These are phyloP conservation scores for Raffaelea albimanens DNA, from an alignment of 2,329 filamentous ascomycete genomes.

Conservation along the genomic window DNA sequence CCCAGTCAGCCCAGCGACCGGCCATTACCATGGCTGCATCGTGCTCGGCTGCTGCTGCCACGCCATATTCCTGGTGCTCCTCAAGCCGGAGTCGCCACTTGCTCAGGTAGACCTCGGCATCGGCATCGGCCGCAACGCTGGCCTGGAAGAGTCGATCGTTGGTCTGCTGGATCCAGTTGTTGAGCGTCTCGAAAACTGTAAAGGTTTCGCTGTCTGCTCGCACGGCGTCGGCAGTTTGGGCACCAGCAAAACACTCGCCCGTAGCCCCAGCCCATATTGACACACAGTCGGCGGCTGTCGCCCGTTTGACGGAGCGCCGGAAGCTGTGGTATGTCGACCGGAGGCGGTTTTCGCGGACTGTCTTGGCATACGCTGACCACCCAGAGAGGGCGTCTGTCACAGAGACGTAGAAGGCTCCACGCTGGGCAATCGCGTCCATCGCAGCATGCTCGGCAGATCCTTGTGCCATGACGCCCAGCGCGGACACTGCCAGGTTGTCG, in stretches of 20 bases:
- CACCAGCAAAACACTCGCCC: neutral
- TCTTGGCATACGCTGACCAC: slow-evolving; percentile 10
- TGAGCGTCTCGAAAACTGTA: slow-evolving; percentile 6
- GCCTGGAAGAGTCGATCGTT: slow-evolving; percentile 13
- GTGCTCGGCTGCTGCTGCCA: slow-evolving; percentile 10
- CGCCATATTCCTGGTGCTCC: slow-evolving; percentile 1
- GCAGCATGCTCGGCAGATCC: neutral
- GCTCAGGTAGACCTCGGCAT: slow-evolving; percentile 10
- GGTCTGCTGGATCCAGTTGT: slow-evolving; percentile 14
- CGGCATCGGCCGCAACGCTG: slow-evolving; percentile 11
- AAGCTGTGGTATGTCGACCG: slow-evolving; percentile 11
- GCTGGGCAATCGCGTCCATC: slow-evolving; percentile 8
- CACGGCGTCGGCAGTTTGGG: slow-evolving; percentile 6
- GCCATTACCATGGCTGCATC: slow-evolving; percentile 4
- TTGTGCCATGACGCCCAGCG: slow-evolving; percentile 4
- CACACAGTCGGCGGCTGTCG: slow-evolving; percentile 9
- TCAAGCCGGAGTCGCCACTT: slow-evolving; percentile 11
- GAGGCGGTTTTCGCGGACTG: slow-evolving; percentile 11
- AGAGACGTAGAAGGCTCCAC: slow-evolving; percentile 15
- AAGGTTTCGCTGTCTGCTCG: slow-evolving; percentile 4
- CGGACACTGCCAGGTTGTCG: neutral
- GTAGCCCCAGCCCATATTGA: slow-evolving; percentile 6
- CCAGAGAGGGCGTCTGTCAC: slow-evolving; percentile 10
- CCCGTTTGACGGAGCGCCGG: slow-evolving; percentile 11
- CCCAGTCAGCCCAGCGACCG: slow-evolving; percentile 13